These are phyloP conservation scores for Pleoardoris graminearum DNA, from an alignment of 2,329 filamentous ascomycete genomes.

Conservation along the genomic window DNA sequence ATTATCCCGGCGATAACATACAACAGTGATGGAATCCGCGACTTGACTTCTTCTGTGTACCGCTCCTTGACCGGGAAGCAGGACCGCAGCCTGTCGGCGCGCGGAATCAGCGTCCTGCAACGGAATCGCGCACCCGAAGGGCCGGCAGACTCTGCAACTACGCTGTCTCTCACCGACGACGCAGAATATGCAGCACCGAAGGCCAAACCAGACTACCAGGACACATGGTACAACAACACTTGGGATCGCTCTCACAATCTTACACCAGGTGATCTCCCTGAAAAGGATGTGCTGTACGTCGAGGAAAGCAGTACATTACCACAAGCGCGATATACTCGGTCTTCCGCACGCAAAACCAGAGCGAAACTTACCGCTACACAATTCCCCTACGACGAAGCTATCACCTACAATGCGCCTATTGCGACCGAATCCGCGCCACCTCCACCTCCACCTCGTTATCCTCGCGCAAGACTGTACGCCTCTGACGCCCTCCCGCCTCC, in stretches of 20 bases:
- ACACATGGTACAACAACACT: not conserved
- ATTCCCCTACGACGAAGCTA: not conserved
- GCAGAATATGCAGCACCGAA: constrained; percentile 27
- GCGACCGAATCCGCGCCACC: not conserved
- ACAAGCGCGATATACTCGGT: not conserved
- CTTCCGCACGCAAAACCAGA: not conserved
- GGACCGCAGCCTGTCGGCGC: constrained; percentile 12
- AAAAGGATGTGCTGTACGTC: not conserved
- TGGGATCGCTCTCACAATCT: not conserved
- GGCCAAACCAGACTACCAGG: constrained; percentile 5
- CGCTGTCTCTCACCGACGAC: constrained; percentile 23
- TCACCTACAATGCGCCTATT: not conserved
- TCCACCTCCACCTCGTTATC: not conserved
- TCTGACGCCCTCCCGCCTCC: not conserved
- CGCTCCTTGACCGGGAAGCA: constrained; percentile 26
- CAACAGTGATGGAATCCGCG: constrained; percentile 33
- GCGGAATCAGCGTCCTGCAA: constrained; percentile 32
- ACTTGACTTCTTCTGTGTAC: constrained; percentile 13
- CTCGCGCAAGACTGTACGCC: not conserved
- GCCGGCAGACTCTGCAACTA: constrained; percentile 11
- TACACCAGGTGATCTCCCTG: not conserved
- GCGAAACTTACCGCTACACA: too few species aligned
- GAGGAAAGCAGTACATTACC: not conserved
- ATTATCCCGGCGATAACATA: constrained; percentile 33
- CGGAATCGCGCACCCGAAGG: constrained; percentile 22